These are phyloP conservation scores for Monascus purpureus DNA, from an alignment of 495 filamentous ascomycete genomes.

Conservation along the genomic window DNA sequence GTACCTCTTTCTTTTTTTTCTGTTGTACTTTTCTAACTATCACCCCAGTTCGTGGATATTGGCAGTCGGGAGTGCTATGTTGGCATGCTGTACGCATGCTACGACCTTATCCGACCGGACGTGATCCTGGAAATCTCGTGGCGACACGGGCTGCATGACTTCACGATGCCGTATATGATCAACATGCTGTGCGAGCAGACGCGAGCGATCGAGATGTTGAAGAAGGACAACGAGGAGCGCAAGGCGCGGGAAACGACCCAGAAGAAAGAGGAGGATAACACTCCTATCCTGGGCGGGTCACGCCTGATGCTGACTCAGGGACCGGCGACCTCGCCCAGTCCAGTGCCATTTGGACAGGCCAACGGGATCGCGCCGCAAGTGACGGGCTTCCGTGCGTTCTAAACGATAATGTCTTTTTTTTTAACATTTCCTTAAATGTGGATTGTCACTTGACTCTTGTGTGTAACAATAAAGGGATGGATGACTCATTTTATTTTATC, in stretches of 20 bases:
- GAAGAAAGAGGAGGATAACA: slow-evolving; percentile 79
- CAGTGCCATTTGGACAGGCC: slow-evolving; percentile 53
- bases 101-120: slow-evolving; percentile 88
- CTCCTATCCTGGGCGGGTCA: slow-evolving; percentile 80
- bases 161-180: slow-evolving; percentile 99
- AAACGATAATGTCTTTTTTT: slow-evolving; percentile 10
- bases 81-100: slow-evolving; percentile 97
- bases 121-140: slow-evolving; percentile 92
- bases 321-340: slow-evolving; percentile 42
- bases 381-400: slow-evolving; percentile 57
- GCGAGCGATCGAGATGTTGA: slow-evolving; percentile 65
- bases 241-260: slow-evolving; percentile 78
- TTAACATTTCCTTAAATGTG: slow-evolving; percentile 2
- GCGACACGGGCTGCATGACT: slow-evolving; percentile 89
- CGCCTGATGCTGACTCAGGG: slow-evolving; percentile 99
- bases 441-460: slow-evolving; percentile 10
- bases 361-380: slow-evolving; percentile 73
- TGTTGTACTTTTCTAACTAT: slow-evolving; percentile 2
- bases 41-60: slow-evolving; percentile 86
- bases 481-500: slow-evolving; percentile 13
- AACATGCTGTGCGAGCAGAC: slow-evolving; percentile 89
- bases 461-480: slow-evolving; percentile 30
- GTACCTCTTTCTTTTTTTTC: slow-evolving; percentile 2
- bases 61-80: slow-evolving; percentile 98
- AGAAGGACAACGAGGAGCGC: slow-evolving; percentile 95